phyloP scores from a whole-genome alignment of 2,329 filamentous ascomycete genomes.

The Mycosphaerella sp. region DNA sequence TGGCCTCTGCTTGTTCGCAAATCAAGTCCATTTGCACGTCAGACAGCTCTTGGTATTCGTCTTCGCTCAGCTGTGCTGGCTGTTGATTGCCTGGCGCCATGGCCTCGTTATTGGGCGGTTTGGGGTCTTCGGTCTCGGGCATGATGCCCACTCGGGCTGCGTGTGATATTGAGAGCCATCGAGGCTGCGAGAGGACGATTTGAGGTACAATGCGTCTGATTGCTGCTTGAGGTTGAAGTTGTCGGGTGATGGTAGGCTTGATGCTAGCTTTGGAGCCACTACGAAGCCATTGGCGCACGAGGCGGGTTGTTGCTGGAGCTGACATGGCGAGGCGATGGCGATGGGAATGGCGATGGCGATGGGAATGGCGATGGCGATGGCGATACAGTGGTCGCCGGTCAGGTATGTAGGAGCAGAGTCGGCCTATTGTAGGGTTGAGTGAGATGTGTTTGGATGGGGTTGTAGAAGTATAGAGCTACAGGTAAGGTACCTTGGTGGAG shows the following conservation, averaged over 20 bases:
- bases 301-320: constrained; percentile 21
- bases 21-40: constrained; percentile 66
- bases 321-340: constrained; percentile 21
- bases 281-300: constrained; percentile 23
- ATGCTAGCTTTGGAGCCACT: constrained; percentile 19
- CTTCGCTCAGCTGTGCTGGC: constrained; percentile 60
- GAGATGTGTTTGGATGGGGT: no score
- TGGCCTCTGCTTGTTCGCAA: constrained; percentile 58
- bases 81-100: constrained; percentile 37
- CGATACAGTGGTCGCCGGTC: no score
- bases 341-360: no score
- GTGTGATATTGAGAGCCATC: constrained; percentile 20
- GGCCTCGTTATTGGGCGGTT: constrained; percentile 33
- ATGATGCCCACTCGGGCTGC: constrained; percentile 35
- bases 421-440: no score
- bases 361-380: no score
- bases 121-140: constrained; percentile 39
- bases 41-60: constrained; percentile 69
- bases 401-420: no score
- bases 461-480: no score
- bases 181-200: constrained; percentile 13
- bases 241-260: constrained; percentile 11
- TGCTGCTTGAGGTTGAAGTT: not conserved
- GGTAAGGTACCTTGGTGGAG: no score
- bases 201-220: constrained; percentile 10